Evolutionary conservation across 2,329 filamentous ascomycete genomes (phyloP).

Genomic region (Berkeleyomyces rouxiae): DNA sequence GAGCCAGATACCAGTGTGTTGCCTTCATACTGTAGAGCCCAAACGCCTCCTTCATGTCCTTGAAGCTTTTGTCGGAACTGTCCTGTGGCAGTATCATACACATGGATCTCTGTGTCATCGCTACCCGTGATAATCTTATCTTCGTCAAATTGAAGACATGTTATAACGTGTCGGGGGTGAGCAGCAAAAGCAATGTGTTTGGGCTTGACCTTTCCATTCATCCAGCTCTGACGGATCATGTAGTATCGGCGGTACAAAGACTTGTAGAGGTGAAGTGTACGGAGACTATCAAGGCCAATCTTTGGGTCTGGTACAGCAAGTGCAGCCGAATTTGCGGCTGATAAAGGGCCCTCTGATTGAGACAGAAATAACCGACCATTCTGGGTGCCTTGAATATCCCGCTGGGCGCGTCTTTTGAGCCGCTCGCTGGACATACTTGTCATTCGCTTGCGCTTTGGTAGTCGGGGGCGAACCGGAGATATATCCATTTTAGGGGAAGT

Average conservation of each 20-base stretch:
- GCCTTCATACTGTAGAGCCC: slow-evolving; percentile 91
- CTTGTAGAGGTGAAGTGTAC: slow-evolving; percentile 84
- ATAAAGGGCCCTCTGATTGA: slow-evolving; percentile 64
- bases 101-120: slow-evolving; percentile 93
- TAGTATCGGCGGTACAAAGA: slow-evolving; percentile 87
- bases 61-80: slow-evolving; percentile 67
- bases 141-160: slow-evolving; percentile 90
- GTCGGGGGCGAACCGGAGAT: slow-evolving; percentile 14
- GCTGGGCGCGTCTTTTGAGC: slow-evolving; percentile 34
- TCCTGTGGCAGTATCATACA: slow-evolving; percentile 94
- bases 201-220: slow-evolving; percentile 66
- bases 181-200: slow-evolving; percentile 84
- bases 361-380: background rate
- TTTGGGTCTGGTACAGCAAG: slow-evolving; percentile 66
- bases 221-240: slow-evolving; percentile 85
- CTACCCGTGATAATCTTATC: slow-evolving; percentile 97
- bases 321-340: slow-evolving; percentile 71
- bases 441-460: slow-evolving; percentile 35
- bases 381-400: slow-evolving; percentile 19
- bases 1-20: slow-evolving; percentile 92
- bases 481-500: background rate
- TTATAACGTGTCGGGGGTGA: slow-evolving; percentile 90
- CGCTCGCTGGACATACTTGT: slow-evolving; percentile 24
- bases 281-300: slow-evolving; percentile 60
- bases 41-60: slow-evolving; percentile 92